Base-by-base conservation (phyloP, 495 filamentous ascomycete species). In the Penicillium antarcticum region DNA sequence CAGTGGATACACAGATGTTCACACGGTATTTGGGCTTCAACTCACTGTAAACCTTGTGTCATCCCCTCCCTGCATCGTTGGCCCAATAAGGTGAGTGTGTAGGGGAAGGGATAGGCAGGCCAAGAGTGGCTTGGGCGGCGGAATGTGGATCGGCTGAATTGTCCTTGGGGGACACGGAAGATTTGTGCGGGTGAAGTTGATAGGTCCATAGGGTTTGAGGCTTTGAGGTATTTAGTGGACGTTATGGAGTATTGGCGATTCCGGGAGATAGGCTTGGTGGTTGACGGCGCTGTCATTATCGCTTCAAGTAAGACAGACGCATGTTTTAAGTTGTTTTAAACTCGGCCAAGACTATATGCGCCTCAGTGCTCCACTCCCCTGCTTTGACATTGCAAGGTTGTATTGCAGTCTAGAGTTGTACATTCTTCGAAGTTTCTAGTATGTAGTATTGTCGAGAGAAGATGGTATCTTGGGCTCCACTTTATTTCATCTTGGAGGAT, bases 81-180 rank as follows among this genome's bases (percentile, higher is more conserved):
- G 29, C 16, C 59, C 59, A 59, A 62, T 62, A 18, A 23, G 41
- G 13, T 9, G n/a, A 41, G 21, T 45, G 48, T 36, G 45, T 36
- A 18, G 10, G 36, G 24, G 18, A 57, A 63, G 57, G 60, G 60
- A 55, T 62, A 43, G 18, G 40, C 35, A 26, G 50, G 51, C 49
- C 48, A 49, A 43, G 46, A 16, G 35, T 40, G 46, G 26, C 26
- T 29, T 29, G 6, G 26, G 24, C 42, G 52, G 41, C 33, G 34
- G 58, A 61, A 63, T 63, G 51, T 42, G 56, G 56, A 62, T 62
- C 60, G 59, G 48, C 56, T 54, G 56, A 41, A 56, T 48, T 59
- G 52, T 45, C 46, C 54, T 26, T 42, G 40, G 11, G 35, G 31
- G 36, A 18, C 5, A 45, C 31, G 43, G 1, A 7, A 0, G 8